Evolutionary conservation across 176 grass and related monocot genomes (phyloP), one percentile per base, ranked within the genome.

Genomic region (Aechmea fasciata): DNA sequence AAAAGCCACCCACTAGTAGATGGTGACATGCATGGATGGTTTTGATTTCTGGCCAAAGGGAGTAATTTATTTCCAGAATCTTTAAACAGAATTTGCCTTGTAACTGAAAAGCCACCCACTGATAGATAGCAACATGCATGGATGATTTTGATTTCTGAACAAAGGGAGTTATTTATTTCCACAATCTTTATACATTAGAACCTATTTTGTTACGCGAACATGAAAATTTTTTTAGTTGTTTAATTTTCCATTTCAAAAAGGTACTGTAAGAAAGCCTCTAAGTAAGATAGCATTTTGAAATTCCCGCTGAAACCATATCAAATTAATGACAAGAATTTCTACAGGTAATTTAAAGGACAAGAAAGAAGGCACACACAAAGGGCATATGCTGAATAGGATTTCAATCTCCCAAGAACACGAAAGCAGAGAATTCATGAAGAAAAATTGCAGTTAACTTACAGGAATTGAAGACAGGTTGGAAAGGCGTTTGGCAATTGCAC

Each of bases 401-500:
- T 61, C 15, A 61, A 22, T 61, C 55, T 61, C n/a, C 15, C 17
- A 22, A 47, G 19, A 47, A 15, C 14, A 72, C 2, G 1, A 72
- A 15, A n/a, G 54, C 7, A 57, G 52, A 77, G 4, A 67, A 17
- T 51, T 18, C 11, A 41, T 25, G 50, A 67, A 65, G 71, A 51
- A 61, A n/a, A 70, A 13, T 6, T 6, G 69, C 29, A 52, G 55
- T 74, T 48, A 72, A 67, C 78, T 85, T 86, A 99, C 94, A 82
- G 94, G 94, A 55, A 93, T 83, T 4, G 94, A 93, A 49, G 90
- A 87, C 71, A 99, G 74, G 76, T 79, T 88, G 9, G 90, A 70
- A 63, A 99, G 90, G 18, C 94, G 94, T 71, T 87, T 99, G 67
- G 94, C 84, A 83, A 93, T 80, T 48, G 84, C 87, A 75, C 85